Conservation (phyloP, 2,329 filamentous ascomycete species). For the Fusarium bactridioides region DNA sequence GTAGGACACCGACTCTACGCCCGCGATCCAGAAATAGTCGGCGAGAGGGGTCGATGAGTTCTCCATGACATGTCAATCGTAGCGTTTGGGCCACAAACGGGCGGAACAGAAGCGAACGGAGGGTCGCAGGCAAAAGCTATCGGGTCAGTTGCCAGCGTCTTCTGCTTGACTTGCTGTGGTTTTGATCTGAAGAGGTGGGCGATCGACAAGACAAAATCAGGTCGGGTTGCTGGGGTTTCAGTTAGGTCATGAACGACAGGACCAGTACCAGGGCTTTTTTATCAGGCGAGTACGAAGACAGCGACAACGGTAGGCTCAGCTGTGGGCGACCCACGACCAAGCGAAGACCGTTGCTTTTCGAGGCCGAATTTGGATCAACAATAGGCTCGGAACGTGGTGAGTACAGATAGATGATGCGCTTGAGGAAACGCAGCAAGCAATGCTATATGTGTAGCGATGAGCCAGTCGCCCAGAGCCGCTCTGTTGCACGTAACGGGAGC, state of each 20-base stretch:
- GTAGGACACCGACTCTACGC: conserved; percentile 73
- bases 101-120: conserved; percentile 13
- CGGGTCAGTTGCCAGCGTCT: conserved; percentile 4
- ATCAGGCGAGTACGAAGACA: conserved; percentile 24
- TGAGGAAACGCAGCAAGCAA: conserved; percentile 22
- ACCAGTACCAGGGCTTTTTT: conserved; percentile 17
- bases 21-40: conserved; percentile 80
- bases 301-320: conserved; percentile 14
- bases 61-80: conserved; percentile 63
- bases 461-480: conserved; percentile 38
- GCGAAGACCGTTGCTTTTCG: conserved; percentile 15
- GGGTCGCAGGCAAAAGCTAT: background rate
- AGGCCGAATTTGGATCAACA: conserved; percentile 7
- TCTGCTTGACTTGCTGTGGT: conserved; percentile 18
- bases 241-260: conserved; percentile 33
- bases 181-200: conserved; percentile 19
- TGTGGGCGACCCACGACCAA: conserved; percentile 26
- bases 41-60: conserved; percentile 70
- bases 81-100: conserved; percentile 36
- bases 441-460: conserved; percentile 19
- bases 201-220: conserved; percentile 24
- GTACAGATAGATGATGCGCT: conserved; percentile 25
- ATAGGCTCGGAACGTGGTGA: conserved; percentile 8
- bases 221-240: conserved; percentile 33
- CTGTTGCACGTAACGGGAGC: conserved; percentile 24